Evolutionary conservation across 139 green algal species (phyloP).

Genomic region (Raphidocelis subcapitata): DNA sequence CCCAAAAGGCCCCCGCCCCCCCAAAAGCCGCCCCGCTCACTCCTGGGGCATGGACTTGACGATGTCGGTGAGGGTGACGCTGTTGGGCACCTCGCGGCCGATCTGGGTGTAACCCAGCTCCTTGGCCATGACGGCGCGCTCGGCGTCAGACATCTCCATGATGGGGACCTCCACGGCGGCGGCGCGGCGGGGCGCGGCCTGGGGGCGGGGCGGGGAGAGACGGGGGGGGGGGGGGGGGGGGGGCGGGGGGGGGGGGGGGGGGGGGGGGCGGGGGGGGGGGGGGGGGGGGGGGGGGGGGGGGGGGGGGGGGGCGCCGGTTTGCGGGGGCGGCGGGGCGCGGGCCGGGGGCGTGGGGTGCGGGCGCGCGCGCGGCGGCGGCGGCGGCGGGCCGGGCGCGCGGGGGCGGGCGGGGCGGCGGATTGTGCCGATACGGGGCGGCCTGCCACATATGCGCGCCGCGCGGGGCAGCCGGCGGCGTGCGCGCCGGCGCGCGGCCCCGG

Average conservation of each 20-base stretch:
- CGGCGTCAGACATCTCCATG: conserved; percentile 33
- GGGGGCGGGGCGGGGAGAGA: conserved; percentile 3
- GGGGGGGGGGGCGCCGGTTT: too few species aligned
- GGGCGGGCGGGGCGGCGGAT: too few species aligned
- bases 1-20: too few species aligned
- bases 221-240: not conserved
- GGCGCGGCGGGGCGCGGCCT: not conserved
- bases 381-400: too few species aligned
- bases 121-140: conserved; percentile 41
- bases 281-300: too few species aligned
- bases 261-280: not conserved
- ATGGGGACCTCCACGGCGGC: conserved; percentile 30
- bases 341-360: too few species aligned
- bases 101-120: conserved; percentile 84
- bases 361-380: too few species aligned
- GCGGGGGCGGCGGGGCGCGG: too few species aligned
- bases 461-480: too few species aligned
- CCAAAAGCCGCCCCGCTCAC: conserved; percentile 44
- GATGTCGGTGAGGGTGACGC: conserved; percentile 80
- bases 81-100: conserved; percentile 80
- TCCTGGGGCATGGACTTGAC: conserved; percentile 79
- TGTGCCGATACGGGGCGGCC: too few species aligned
- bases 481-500: too few species aligned
- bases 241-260: not conserved
- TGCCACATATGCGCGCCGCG: too few species aligned